These are phyloP conservation scores for Coemansia sp. DNA, from an alignment of 192 early-diverging fungal species.

Conservation along the genomic window DNA sequence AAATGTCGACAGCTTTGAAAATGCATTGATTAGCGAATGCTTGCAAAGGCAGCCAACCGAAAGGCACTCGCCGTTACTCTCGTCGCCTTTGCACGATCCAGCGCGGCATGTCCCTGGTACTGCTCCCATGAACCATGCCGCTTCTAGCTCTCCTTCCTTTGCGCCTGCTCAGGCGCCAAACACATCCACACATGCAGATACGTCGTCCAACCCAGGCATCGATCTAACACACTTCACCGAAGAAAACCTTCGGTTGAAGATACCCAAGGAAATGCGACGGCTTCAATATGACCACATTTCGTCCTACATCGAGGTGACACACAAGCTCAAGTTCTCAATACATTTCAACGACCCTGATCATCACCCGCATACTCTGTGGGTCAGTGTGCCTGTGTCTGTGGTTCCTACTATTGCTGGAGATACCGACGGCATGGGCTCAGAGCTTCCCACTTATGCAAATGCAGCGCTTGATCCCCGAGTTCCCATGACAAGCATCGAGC, in stretches of 20 bases:
- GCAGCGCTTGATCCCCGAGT: constrained; percentile 42
- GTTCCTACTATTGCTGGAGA: constrained; percentile 39
- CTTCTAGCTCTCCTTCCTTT: background rate
- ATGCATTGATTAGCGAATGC: background rate
- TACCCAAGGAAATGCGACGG: constrained; percentile 33
- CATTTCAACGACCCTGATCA: constrained; percentile 45
- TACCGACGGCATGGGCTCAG: constrained; percentile 13
- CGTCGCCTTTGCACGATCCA: background rate
- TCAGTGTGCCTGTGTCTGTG: constrained; percentile 51
- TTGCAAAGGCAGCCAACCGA: background rate
- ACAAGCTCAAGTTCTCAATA: constrained; percentile 54
- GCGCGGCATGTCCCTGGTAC: too few species aligned
- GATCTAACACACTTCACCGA: constrained; percentile 38
- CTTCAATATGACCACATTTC: constrained; percentile 55
- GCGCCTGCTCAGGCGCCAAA: background rate
- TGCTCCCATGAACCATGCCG: background rate
- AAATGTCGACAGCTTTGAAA: background rate
- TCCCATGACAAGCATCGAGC: constrained; percentile 24
- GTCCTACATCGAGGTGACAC: constrained; percentile 49
- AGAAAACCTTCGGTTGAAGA: constrained; percentile 30
- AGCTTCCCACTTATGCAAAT: constrained; percentile 47
- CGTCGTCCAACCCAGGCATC: constrained; percentile 15
- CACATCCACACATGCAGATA: background rate
- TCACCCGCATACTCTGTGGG: constrained; percentile 44
- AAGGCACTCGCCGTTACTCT: background rate